Base-by-base conservation (phyloP, 257 asterid species). In the Cruciata laevipes region DNA sequence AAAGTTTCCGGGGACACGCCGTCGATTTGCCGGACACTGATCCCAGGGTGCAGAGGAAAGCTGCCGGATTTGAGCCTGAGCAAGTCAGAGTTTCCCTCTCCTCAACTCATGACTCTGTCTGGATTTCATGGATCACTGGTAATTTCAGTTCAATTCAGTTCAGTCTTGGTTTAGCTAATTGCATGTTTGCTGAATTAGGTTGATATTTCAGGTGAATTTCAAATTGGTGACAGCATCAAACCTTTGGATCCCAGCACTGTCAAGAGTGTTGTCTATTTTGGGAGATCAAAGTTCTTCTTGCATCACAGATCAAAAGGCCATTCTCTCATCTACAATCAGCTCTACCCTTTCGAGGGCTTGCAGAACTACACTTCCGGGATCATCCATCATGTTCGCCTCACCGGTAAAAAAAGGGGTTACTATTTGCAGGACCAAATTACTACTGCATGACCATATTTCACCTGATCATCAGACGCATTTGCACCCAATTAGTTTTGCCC, bases 71-170 rank as follows among this genome's bases (percentile, higher is more conserved):
- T 74, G 75, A 72, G 71, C 97, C 99, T 23, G 99, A 93, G 32
- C 99, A 93, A 73, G 86, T 93, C 71, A 82, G 95, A 20, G 70
- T 93, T 20, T 85, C 99, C 49, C 89, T 93, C 71, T 93, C 99
- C 68, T 81, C 91, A 33, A 77, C 69, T 73, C 63, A 83, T 75
- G 80, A 84, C 67, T 90, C 99, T 8, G 81, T 88, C 53, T 93
- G 99, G 99, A 75, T 93, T 75, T 93, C 99, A 52, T 93, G 99
- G 99, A 75, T 93, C 57, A 88, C 97, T 73, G 99, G 98, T 92
- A 73, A 53, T 20, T 42, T 42, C 55, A 47, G 6, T 16, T 47
- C 53, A 47, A 2, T 47, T 47, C 55, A 3, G 6, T 47, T 47
- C 55, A 47, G 53, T 44, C 14, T 38, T 38, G 13, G 47, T 38